Evolutionary conservation across 345 rosid species (phyloP).

Genomic region (Rhodamnia argentea): DNA sequence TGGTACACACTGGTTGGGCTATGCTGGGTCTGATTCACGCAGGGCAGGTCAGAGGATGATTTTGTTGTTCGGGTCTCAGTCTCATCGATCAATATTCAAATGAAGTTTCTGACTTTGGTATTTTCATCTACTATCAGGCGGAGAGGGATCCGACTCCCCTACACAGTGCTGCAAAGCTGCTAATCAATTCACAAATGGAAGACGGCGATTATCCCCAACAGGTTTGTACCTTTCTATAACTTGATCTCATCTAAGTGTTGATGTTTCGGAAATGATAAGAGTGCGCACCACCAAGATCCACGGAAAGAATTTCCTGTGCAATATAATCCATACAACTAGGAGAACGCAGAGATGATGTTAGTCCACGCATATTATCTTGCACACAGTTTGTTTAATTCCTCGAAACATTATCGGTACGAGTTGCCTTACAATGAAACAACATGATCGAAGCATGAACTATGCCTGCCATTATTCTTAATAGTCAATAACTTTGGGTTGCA

Average conservation of each 20-base stretch:
- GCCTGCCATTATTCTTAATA: not conserved
- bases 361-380: not conserved
- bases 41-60: conserved; percentile 31
- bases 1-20: conserved; percentile 48
- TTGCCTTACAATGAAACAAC: not conserved
- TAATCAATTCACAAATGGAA: conserved; percentile 58
- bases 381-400: not conserved
- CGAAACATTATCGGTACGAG: not conserved
- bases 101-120: not conserved
- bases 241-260: not conserved
- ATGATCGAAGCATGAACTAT: not conserved
- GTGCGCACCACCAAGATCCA: not conserved
- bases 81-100: not conserved
- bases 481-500: not conserved
- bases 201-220: conserved; percentile 63
- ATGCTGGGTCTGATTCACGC: conserved; percentile 34
- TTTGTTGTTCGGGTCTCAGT: not conserved
- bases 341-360: not conserved
- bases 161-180: conserved; percentile 49
- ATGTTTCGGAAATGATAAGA: not conserved
- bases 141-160: conserved; percentile 59
- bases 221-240: conserved; percentile 11
- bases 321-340: not conserved
- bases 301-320: not conserved
- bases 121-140: conserved; percentile 9